Percentiles rank a stretch among this genome's conserved stretches.
phyloP scores from a whole-genome alignment of 768 basidiomycete species.

The Mycena rebaudengoi region DNA sequence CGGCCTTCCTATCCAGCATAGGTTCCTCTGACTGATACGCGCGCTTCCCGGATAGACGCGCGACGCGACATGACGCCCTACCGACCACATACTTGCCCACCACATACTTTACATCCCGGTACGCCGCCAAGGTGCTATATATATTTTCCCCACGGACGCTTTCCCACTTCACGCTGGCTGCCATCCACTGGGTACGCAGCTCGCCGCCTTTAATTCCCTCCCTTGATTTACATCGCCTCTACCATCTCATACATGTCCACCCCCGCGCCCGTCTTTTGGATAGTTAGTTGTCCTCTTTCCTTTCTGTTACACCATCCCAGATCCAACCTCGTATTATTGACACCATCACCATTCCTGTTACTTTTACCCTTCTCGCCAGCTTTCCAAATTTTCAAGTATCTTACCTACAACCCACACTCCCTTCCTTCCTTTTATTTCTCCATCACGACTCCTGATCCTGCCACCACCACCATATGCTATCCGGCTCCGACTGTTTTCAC shows the following conservation, averaged over 20 bases:
- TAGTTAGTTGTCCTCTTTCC: background rate
- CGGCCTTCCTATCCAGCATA: background rate
- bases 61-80: constrained; percentile 19
- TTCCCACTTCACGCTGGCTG: constrained; percentile 23
- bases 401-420: background rate
- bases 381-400: too few relatives aligned
- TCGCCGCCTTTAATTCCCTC: constrained; percentile 21
- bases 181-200: constrained; percentile 1
- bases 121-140: constrained; percentile 15
- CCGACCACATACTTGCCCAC: background rate
- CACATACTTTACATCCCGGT: constrained; percentile 16
- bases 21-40: too few relatives aligned
- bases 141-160: constrained; percentile 26
- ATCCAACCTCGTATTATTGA: background rate
- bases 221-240: background rate
- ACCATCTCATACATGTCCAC: background rate
- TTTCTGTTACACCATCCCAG: background rate
- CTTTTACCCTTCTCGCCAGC: too few relatives aligned
- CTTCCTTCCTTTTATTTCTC: background rate
- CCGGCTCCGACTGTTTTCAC: too few relatives aligned
- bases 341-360: too few relatives aligned
- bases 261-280: constrained; percentile 11
- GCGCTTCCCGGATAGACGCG: constrained; percentile 15
- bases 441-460: background rate
- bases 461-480: too few relatives aligned